Conservation (phyloP, 2,329 filamentous ascomycete species). For the Paracoccidioides brasiliensis region DNA sequence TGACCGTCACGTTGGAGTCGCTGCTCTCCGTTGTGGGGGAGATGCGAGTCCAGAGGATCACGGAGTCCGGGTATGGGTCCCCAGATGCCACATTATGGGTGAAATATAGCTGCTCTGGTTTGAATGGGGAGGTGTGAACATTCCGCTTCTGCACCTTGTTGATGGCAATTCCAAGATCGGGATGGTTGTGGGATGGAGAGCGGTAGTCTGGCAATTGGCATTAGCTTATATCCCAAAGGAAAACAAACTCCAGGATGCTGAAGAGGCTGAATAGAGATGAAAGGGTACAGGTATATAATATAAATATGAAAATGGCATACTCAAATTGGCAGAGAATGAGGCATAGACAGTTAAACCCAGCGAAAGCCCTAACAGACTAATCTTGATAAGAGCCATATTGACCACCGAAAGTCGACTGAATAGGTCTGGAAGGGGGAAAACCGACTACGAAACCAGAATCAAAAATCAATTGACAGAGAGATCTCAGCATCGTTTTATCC, state of each 20-base stretch:
- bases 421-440: not conserved
- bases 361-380: not conserved
- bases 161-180: constrained; percentile 51
- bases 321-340: constrained; percentile 2
- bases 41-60: constrained; percentile 34
- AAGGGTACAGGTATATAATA: not conserved
- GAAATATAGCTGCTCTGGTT: constrained; percentile 43
- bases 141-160: constrained; percentile 47
- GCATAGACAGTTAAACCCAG: not conserved
- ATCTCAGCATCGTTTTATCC: not conserved
- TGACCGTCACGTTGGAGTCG: constrained; percentile 42
- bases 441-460: not conserved
- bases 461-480: not conserved
- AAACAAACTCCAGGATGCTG: no score
- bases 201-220: constrained; percentile 38
- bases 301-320: not conserved
- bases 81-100: constrained; percentile 49
- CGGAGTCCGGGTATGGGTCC: constrained; percentile 31
- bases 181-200: constrained; percentile 52
- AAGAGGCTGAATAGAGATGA: not conserved
- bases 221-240: not conserved
- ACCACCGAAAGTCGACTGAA: not conserved
- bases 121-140: constrained; percentile 31
- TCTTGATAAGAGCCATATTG: constrained; percentile 1
- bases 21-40: constrained; percentile 31